phyloP scores from a whole-genome alignment of 208 protist genomes.

The Trypanosoma mega region DNA sequence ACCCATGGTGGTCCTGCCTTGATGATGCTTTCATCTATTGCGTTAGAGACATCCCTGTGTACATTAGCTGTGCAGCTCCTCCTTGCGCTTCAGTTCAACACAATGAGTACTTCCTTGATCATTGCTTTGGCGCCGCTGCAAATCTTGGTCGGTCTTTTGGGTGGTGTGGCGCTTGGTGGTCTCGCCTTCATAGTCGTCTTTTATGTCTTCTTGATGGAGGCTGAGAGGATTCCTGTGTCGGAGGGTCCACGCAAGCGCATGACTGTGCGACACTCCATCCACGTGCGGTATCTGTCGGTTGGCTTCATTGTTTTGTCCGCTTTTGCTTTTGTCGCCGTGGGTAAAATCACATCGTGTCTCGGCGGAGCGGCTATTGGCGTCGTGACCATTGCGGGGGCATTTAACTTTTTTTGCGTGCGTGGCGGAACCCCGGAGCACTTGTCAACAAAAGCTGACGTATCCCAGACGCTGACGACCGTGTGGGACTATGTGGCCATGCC shows the following conservation, averaged over 20 bases:
- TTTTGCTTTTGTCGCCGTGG: slow-evolving; percentile 30
- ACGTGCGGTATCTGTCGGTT: slow-evolving; percentile 43
- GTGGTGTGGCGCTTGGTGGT: slow-evolving; percentile 37
- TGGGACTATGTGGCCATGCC: slow-evolving; percentile 69
- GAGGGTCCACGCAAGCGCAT: slow-evolving; percentile 17
- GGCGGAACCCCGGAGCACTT: slow-evolving; percentile 35
- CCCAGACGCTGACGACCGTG: slow-evolving; percentile 37
- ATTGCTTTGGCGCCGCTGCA: slow-evolving; percentile 50
- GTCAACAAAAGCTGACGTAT: slow-evolving; percentile 39
- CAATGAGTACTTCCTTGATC: slow-evolving; percentile 30
- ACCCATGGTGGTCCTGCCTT: slow-evolving; percentile 48
- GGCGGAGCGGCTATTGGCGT: slow-evolving; percentile 39
- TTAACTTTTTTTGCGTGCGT: slow-evolving; percentile 50
- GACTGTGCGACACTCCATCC: slow-evolving; percentile 47
- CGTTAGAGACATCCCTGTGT: slow-evolving; percentile 42
- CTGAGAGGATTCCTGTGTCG: slow-evolving; percentile 32
- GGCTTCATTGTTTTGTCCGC: slow-evolving; percentile 43
- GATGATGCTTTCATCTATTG: slow-evolving; percentile 57
- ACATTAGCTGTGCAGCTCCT: slow-evolving; percentile 52
- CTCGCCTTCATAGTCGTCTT: slow-evolving; percentile 44
- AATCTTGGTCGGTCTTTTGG: slow-evolving; percentile 43
- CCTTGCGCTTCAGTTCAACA: slow-evolving; percentile 47
- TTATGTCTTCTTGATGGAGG: slow-evolving; percentile 50
- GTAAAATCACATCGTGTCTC: slow-evolving; percentile 31
- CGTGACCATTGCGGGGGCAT: slow-evolving; percentile 36